Evolutionary conservation across 2,329 filamentous ascomycete genomes (phyloP).

Genomic region (Spiromastix sp.): DNA sequence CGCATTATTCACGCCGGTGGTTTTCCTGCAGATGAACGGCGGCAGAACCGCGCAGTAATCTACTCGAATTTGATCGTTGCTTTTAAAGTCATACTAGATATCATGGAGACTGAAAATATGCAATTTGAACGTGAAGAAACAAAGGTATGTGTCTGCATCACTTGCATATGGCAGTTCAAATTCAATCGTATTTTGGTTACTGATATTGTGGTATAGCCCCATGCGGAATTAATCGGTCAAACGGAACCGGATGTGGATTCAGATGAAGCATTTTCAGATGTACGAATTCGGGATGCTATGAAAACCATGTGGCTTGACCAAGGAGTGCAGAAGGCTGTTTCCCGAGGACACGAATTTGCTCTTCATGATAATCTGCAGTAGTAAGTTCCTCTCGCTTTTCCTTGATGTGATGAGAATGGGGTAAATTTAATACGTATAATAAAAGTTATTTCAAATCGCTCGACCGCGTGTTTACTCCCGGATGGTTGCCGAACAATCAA

Average conservation of each 20-base stretch:
- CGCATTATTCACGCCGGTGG: constrained; percentile 91
- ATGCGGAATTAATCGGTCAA: constrained; percentile 65
- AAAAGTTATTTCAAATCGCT: constrained; percentile 71
- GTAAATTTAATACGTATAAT: constrained; percentile 1
- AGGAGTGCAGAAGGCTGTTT: constrained; percentile 78
- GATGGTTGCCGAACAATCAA: constrained; percentile 85
- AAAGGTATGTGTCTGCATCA: constrained; percentile 42
- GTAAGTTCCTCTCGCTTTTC: constrained; percentile 44
- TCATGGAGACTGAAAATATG: constrained; percentile 77
- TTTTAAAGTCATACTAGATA: constrained; percentile 80
- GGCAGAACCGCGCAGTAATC: constrained; percentile 90
- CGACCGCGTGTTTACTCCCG: constrained; percentile 62
- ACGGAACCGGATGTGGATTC: constrained; percentile 69
- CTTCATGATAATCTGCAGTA: constrained; percentile 92
- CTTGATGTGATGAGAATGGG: background rate
- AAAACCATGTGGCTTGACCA: constrained; percentile 72
- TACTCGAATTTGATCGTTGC: constrained; percentile 92
- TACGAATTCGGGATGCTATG: constrained; percentile 59
- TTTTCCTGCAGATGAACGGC: constrained; percentile 78
- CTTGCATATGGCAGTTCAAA: too few species aligned
- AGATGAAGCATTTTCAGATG: constrained; percentile 64
- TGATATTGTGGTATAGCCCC: constrained; percentile 45
- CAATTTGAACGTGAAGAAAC: constrained; percentile 70
- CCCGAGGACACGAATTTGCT: constrained; percentile 91
- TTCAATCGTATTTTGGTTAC: constrained; percentile 1